Base-by-base conservation (phyloP, 2,329 filamentous ascomycete species). In the Geosmithia flava region DNA sequence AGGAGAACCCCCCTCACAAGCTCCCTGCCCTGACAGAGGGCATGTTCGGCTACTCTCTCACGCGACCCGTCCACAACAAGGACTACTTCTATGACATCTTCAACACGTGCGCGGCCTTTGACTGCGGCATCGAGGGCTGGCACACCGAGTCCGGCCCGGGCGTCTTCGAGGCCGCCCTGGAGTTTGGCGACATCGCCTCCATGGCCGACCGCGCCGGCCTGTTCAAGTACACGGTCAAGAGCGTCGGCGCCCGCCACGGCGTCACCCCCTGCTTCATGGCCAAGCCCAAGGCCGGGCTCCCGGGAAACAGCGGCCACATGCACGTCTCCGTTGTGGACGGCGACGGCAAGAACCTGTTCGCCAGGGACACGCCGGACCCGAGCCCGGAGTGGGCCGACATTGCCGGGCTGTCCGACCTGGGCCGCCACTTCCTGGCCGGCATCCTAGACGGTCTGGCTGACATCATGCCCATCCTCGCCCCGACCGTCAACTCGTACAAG, bases 191-290 rank as follows among this genome's bases (percentile, higher is more conserved):
- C 62, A 85, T 93, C 53, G 78, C 77, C 37, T 76, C 85, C 54
- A 96, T 96, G 87, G 93, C 93, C 1, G 93, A 98, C 64, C 84
- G 85, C 55, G 89, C 90, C 23, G 83, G 83, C 29, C 70, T 98
- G 37, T 98, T 97, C 81, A 98, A 98, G 75, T 87, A 95, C 57
- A 81, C 85, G 19, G 89, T 95, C 54, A 96, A 95, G 68, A 89
- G 87, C 10, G 79, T 95, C 40, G 87, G 87, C 43, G 85, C 81
- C 49, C 85, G 87, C 60, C 87, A 89, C 62, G 88, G 87, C 55
- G 95, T 98, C 60, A 95, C 88, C 0, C 93, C 93, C 0, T 95
- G 87, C 66, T 98, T 98, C 72, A 98, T 98, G 93, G 93, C 93
- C 16, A 98, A 98, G 67, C 93, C 93, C 2, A 82, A 86, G 54